phyloP scores from a whole-genome alignment of 2,329 filamentous ascomycete species.

The Colletotrichum horii region DNA sequence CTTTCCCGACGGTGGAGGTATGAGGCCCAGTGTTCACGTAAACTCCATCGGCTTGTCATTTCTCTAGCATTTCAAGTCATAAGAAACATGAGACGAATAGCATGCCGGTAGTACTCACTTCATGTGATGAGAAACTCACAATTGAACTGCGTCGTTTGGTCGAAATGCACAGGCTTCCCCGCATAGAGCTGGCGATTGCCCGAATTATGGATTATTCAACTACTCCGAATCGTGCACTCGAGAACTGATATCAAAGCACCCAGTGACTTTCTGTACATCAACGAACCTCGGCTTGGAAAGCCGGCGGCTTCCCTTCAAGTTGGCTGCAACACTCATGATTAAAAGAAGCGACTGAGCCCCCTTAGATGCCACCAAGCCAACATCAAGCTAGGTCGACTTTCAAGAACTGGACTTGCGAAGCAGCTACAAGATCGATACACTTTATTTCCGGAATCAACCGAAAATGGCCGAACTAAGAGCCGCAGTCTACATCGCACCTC shows the following conservation, averaged over 20 bases:
- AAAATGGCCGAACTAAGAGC: not conserved
- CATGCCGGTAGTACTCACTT: not conserved
- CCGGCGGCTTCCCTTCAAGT: not conserved
- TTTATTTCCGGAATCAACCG: not conserved
- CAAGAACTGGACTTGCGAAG: not conserved
- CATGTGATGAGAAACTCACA: not conserved
- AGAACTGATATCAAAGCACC: not conserved
- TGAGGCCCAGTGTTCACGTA: not conserved
- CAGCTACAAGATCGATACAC: not conserved
- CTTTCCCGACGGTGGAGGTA: not conserved
- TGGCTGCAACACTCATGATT: not conserved
- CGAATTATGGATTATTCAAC: not conserved
- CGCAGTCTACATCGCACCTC: not conserved
- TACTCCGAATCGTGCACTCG: not conserved
- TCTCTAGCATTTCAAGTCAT: not conserved
- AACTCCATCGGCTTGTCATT: not conserved
- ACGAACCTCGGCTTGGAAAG: not conserved
- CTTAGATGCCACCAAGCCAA: too few relatives aligned
- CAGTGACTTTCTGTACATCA: not conserved
- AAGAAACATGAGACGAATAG: not conserved
- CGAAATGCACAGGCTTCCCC: not conserved
- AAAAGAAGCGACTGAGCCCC: not conserved
- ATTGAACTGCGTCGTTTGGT: not conserved
- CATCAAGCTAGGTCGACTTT: too few relatives aligned
- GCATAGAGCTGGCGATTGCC: accelerated